Conservation (phyloP, 192 early-diverging fungal genomes). For the Backusella liffmaniae region DNA sequence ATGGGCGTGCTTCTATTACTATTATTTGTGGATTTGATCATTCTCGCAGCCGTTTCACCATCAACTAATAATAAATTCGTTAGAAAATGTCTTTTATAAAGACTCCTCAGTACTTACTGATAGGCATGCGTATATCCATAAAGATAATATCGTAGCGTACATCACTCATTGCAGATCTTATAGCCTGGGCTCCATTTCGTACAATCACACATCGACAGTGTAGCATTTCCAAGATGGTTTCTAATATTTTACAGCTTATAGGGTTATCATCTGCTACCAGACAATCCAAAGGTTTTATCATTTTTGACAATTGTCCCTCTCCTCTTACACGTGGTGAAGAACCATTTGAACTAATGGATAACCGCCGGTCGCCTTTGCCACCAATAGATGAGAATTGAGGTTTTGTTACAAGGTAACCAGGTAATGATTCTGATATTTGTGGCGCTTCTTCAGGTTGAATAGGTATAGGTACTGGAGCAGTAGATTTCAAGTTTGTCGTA, state of each 20-base stretch:
- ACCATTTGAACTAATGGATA: neutral
- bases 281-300: conserved; percentile 41
- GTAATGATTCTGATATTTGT: neutral
- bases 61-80: conserved; percentile 59
- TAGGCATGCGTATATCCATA: conserved; percentile 91
- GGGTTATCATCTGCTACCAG: conserved; percentile 93
- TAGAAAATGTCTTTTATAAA: neutral
- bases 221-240: conserved; percentile 77
- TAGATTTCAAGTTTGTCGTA: neutral
- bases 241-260: conserved; percentile 84
- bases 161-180: conserved; percentile 84
- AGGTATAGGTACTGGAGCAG: neutral
- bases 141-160: conserved; percentile 93
- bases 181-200: conserved; percentile 88
- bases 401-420: neutral
- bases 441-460: neutral
- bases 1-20: conserved; percentile 84
- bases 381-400: neutral
- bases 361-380: neutral
- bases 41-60: conserved; percentile 86
- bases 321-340: neutral
- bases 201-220: conserved; percentile 82
- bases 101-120: conserved; percentile 58
- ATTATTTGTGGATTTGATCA: conserved; percentile 94
- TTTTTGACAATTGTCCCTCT: neutral